A percentile compares a stretch with the other conserved stretches of the same genome.
Conservation (phyloP, 2,329 filamentous ascomycete species). For the Aspergillus jensenii region DNA sequence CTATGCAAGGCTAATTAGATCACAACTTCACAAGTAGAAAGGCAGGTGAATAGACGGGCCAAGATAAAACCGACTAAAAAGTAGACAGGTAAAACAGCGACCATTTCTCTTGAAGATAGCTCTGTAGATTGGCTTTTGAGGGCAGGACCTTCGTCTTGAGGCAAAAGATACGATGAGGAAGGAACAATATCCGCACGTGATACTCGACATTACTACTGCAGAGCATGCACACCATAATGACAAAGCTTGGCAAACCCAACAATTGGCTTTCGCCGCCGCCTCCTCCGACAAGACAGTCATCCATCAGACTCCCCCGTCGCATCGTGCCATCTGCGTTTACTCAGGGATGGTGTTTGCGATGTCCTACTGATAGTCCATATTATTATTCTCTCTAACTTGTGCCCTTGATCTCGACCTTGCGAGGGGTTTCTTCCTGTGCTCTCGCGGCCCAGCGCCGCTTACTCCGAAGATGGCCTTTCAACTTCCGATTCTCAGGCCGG, state of each 20-base stretch:
- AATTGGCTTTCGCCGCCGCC: constrained; percentile 33
- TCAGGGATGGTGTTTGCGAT: constrained; percentile 27
- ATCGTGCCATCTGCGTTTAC: constrained; percentile 19
- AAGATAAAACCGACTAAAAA: background rate
- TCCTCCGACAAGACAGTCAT: constrained; percentile 8
- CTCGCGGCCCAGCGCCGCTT: constrained; percentile 40
- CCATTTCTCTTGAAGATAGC: background rate
- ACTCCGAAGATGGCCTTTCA: constrained; percentile 52
- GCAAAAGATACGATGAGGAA: background rate
- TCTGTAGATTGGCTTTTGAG: too few relatives aligned
- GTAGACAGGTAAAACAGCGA: background rate
- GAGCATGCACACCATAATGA: constrained; percentile 21
- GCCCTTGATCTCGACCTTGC: background rate
- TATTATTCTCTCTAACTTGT: constrained; percentile 3
- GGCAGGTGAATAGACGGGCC: background rate
- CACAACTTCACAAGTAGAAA: background rate
- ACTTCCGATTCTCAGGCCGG: constrained; percentile 48
- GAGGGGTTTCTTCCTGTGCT: constrained; percentile 16
- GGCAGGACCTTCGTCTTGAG: background rate
- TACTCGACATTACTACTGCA: constrained; percentile 15
- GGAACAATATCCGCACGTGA: constrained; percentile 22
- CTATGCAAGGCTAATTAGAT: background rate
- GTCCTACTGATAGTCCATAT: constrained; percentile 12
- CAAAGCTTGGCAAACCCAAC: constrained; percentile 21
- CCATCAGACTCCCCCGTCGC: constrained; percentile 1